Base-by-base conservation (phyloP, 768 basidiomycete species). In the Sporobolomyces pararoseus region DNA sequence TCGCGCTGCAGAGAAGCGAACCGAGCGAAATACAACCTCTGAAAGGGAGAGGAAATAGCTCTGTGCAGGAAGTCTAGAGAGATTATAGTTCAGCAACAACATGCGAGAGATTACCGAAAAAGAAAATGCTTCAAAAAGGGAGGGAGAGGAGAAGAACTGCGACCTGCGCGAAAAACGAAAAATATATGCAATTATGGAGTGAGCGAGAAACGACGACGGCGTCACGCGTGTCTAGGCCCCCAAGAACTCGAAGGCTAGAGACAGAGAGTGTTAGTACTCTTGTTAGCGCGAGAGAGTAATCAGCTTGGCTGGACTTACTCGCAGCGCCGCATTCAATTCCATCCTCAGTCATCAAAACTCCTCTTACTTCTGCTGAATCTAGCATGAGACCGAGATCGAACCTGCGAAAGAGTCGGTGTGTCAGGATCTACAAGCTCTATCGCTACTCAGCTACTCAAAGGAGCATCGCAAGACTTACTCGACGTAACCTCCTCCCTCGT, bases 281-380 rank as follows among this genome's bases (percentile, higher is more conserved):
- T 47, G 6, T 21, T 23, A 44, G 23, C 47, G 29, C 1, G 51
- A 32, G 37, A 21, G 21, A 49, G 39, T 47, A 14, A 7, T 6
- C 23, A 42, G 39, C 9, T 9, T 9, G 39, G 17, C 10, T 42
- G 39, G 49, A 63, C 68, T 54, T 29, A 69, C 68, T 73, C 0
- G 72, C 72, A 27, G 67, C 64, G 0, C 64, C 72, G 31, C 72
- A 73, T 50, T 73, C 72, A 27, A 65, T 31, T n/a, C 72, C 72
- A 23, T 73, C 72, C 25, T 73, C 72, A 1, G 63, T 73, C 64
- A 73, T 65, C 14, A 73, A 51, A 23, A 73, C 72, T 21, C 71
- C 71, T 52, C 71, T 37, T 4, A 74, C 73, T 29, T 74, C 73
- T 5, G 73, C 73, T 12, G 65, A 67, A 46, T 74, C 73, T 32